phyloP scores from a whole-genome alignment of 2,329 filamentous ascomycete genomes.

The Berkeleyomyces basicola region DNA sequence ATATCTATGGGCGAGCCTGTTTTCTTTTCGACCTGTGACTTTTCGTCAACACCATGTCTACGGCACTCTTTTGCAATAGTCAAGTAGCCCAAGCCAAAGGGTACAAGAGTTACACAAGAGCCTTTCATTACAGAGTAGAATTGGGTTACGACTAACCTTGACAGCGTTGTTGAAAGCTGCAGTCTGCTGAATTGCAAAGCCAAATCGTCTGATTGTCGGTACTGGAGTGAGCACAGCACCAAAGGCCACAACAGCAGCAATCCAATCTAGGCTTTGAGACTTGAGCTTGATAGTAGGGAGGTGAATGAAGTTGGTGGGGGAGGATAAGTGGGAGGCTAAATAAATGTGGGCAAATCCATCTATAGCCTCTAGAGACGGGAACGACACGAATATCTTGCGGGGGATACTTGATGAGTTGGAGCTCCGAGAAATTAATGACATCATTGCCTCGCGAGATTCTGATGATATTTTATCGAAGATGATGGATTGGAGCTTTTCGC shows the following conservation, averaged over 20 bases:
- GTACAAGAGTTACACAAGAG: no score
- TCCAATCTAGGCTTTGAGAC: conserved; percentile 38
- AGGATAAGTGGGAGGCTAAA: conserved; percentile 37
- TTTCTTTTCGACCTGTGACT: conserved; percentile 31
- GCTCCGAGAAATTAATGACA: conserved; percentile 46
- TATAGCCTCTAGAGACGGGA: conserved; percentile 42
- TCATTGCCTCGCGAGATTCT: conserved; percentile 40
- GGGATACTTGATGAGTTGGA: conserved; percentile 34
- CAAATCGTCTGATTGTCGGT: conserved; percentile 42
- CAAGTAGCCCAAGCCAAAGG: neutral
- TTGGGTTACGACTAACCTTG: conserved; percentile 17
- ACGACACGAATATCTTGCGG: conserved; percentile 39
- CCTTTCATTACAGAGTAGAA: no score
- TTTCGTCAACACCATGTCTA: conserved; percentile 6
- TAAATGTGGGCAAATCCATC: conserved; percentile 46
- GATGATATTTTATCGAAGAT: conserved; percentile 29
- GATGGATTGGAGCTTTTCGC: conserved; percentile 24
- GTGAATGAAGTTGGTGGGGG: conserved; percentile 45
- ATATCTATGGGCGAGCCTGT: conserved; percentile 30
- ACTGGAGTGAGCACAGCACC: conserved; percentile 43
- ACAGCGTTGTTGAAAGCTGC: conserved; percentile 23
- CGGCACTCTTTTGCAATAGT: neutral
- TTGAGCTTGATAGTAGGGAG: conserved; percentile 41
- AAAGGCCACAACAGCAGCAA: conserved; percentile 42
- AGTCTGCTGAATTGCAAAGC: conserved; percentile 37